These are phyloP conservation scores for Neonectria neomacrospora DNA, from an alignment of 2,329 filamentous ascomycete species.

Conservation along the genomic window DNA sequence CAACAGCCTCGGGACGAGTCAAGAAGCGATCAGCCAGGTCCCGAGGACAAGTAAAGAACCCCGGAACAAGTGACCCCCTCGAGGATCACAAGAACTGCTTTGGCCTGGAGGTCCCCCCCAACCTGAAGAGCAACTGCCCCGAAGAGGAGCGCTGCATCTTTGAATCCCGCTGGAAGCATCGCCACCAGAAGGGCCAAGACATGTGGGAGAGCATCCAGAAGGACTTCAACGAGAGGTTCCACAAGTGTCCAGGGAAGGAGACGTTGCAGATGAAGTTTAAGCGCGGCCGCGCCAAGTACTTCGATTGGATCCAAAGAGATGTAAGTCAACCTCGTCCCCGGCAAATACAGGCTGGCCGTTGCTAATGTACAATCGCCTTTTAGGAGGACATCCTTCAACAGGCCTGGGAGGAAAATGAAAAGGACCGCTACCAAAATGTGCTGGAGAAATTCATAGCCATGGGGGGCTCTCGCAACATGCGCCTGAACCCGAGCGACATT, in stretches of 20 bases:
- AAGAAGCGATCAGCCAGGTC: conserved; percentile 44
- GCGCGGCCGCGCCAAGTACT: conserved; percentile 60
- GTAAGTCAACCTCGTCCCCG: conserved; percentile 51
- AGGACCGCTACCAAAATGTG: conserved; percentile 56
- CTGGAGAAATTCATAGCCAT: conserved; percentile 59
- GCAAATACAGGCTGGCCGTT: background rate
- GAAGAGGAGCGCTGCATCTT: conserved; percentile 62
- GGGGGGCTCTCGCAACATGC: conserved; percentile 60
- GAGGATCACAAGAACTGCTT: conserved; percentile 51
- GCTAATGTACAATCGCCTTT: conserved; percentile 19
- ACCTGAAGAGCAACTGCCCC: conserved; percentile 57
- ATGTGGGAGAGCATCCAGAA: conserved; percentile 67
- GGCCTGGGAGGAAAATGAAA: conserved; percentile 55
- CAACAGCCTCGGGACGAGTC: conserved; percentile 38
- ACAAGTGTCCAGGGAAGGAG: conserved; percentile 56
- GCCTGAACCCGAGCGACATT: conserved; percentile 62
- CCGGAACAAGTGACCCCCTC: conserved; percentile 36
- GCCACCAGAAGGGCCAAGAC: conserved; percentile 62
- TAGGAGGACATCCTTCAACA: conserved; percentile 55
- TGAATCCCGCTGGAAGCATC: conserved; percentile 58
- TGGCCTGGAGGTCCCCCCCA: conserved; percentile 49
- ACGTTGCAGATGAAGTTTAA: conserved; percentile 68
- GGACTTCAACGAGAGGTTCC: conserved; percentile 53
- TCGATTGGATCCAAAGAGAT: conserved; percentile 61
- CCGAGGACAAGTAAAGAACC: conserved; percentile 24